Evolutionary conservation across 2,329 filamentous ascomycete species (phyloP), one percentile per base, ranked within the genome.

Genomic region (Talaromyces sp.): DNA sequence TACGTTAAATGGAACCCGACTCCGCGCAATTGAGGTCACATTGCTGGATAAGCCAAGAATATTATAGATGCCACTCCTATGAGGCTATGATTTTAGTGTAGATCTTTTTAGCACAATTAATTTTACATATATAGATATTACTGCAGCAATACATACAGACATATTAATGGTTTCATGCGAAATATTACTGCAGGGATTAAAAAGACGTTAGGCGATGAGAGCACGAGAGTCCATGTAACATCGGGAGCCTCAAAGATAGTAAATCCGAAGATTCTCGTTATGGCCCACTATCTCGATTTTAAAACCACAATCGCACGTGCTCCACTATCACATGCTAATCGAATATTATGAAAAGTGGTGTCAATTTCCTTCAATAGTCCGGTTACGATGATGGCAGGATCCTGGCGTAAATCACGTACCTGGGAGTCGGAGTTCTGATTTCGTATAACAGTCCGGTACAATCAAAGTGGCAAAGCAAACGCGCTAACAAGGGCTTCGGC

Each of bases 1-100:
- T 83, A 83, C 67, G 78, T 75, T 63, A 78, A 75, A 17, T 83
- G 81, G 81, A 83, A 83, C 67, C 79, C 81, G n/a, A 83, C 81
- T 2, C 67, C 69, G 19, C 58, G 71, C 35, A 63, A 66, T 17
- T 73, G 41, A 63, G 61, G 52, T 41, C 52, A 25, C 33, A 37
- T 22, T 37, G 52, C n/a, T 25, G 33, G 52, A 37, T 56, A 33
- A 39, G 37, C n/a, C 33, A 2, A 37, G n/a, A 37, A 15, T 6
- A 10, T 35, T 39, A 35, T 37, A 37, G 52, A 56, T 8, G n/a
- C 11, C 11, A 33, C 19, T 22, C 11, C 50, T 54, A 54, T 35
- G 27, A 33, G 15, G 17, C 50, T 35, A 54, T 54, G 50, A 13
- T 19, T 56, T 56, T 39, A 56, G 33, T 56, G 33, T 54, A 54